Evolutionary conservation across 2,329 filamentous ascomycete genomes (phyloP).

Genomic region (Aspergillus sp.): DNA sequence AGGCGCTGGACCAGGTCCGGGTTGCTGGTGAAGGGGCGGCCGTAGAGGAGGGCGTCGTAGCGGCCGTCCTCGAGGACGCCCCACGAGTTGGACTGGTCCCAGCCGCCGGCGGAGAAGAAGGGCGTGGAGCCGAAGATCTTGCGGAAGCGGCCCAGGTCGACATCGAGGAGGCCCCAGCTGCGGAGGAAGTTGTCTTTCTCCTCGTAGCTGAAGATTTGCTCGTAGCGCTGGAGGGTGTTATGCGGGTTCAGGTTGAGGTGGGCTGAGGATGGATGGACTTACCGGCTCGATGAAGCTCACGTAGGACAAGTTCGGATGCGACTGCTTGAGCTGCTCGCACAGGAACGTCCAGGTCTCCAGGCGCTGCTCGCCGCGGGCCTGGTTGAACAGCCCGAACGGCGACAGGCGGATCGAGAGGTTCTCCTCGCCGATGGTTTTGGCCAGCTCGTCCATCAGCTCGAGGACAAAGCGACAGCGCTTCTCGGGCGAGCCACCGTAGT

Average conservation of each 20-base stretch:
- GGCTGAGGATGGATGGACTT: slow-evolving; percentile 2
- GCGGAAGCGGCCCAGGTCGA: slow-evolving; percentile 41
- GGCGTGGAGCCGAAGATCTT: slow-evolving; percentile 44
- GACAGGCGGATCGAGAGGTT: slow-evolving; percentile 39
- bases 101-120: slow-evolving; percentile 49
- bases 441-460: slow-evolving; percentile 43
- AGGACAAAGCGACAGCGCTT: slow-evolving; percentile 48
- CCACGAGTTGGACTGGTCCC: slow-evolving; percentile 42
- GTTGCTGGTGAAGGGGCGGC: slow-evolving; percentile 41
- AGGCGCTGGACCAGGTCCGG: slow-evolving; percentile 41
- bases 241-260: neutral
- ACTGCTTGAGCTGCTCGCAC: slow-evolving; percentile 40
- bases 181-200: slow-evolving; percentile 43
- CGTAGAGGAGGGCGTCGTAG: slow-evolving; percentile 42
- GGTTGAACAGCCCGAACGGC: slow-evolving; percentile 45
- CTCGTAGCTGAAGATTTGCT: slow-evolving; percentile 41
- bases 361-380: slow-evolving; percentile 41
- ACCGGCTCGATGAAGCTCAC: slow-evolving; percentile 48
- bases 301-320: slow-evolving; percentile 39
- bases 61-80: slow-evolving; percentile 40
- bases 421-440: slow-evolving; percentile 36
- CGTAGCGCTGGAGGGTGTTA: slow-evolving; percentile 29
- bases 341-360: slow-evolving; percentile 46
- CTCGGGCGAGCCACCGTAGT: slow-evolving; percentile 43
- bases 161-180: slow-evolving; percentile 39